Percentiles rank a stretch among this genome's conserved stretches.
Evolutionary conservation across 1,284 basidiomycete genomes (phyloP).

Genomic region (Cystobasidium slooffiae): DNA sequence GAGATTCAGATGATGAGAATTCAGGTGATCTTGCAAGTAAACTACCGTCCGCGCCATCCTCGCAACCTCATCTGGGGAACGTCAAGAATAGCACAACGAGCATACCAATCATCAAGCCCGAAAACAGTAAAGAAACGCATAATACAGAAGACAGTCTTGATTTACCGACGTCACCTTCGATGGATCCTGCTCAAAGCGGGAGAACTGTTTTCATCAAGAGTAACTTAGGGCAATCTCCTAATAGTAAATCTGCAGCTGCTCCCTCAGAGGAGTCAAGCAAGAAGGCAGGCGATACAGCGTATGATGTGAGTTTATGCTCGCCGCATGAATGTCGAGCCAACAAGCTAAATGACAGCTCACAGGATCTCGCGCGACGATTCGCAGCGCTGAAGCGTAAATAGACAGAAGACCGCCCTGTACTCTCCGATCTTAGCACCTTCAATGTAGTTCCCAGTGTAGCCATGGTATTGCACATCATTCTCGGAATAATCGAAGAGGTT

Average conservation of each 20-base stretch:
- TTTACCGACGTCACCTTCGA: conserved; percentile 19
- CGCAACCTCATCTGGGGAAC: conserved; percentile 16
- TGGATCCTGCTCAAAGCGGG: conserved; percentile 25
- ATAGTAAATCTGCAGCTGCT: background rate
- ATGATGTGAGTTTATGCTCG: conserved; percentile 13
- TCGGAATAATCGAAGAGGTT: too few relatives aligned
- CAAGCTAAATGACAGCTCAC: background rate
- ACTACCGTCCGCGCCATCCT: conserved; percentile 19
- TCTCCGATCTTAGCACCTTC: too few relatives aligned
- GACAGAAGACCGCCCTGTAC: background rate
- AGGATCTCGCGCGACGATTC: conserved; percentile 36
- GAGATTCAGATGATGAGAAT: background rate
- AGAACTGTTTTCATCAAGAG: conserved; percentile 41
- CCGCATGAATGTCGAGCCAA: background rate
- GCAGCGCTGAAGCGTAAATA: conserved; percentile 38
- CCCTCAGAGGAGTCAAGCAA: background rate
- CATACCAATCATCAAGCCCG: conserved; percentile 30
- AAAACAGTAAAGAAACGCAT: background rate
- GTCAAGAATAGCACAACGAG: conserved; percentile 21
- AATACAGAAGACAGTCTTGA: conserved; percentile 5
- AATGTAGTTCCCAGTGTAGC: background rate
- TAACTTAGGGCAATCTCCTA: conserved; percentile 11
- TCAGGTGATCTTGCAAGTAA: background rate
- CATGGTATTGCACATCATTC: too few relatives aligned
- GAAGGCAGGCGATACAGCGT: conserved; percentile 15